Evolutionary conservation across 164 flowering plant species (phyloP).

Genomic region (Liquidambar formosana): DNA sequence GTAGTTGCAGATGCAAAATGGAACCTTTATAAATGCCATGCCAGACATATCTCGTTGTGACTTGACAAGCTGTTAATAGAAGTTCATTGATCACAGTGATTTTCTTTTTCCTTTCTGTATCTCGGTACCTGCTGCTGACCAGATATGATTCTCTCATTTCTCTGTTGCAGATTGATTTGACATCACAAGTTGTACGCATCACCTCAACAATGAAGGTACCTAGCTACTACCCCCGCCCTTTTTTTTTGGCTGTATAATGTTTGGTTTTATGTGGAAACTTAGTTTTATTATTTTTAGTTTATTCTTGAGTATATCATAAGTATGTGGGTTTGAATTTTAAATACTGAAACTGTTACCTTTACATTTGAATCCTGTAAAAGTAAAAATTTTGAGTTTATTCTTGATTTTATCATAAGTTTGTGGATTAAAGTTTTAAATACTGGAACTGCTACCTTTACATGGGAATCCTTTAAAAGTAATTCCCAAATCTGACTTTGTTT

Average conservation of each 20-base stretch:
- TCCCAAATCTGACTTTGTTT: neutral
- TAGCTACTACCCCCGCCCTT: neutral
- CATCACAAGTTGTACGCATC: conserved; percentile 70
- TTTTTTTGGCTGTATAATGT: neutral
- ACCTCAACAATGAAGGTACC: conserved; percentile 67
- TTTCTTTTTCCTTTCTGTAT: neutral
- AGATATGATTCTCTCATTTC: conserved; percentile 7
- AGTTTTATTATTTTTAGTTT: neutral
- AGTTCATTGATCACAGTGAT: neutral
- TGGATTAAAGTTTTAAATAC: too few relatives aligned
- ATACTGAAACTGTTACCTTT: too few relatives aligned
- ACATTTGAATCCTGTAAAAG: too few relatives aligned
- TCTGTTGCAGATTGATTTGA: conserved; percentile 73
- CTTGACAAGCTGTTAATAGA: neutral
- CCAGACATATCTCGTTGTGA: too few relatives aligned
- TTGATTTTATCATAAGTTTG: too few relatives aligned
- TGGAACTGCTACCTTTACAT: too few relatives aligned
- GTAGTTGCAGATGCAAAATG: neutral
- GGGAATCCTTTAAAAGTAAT: too few relatives aligned
- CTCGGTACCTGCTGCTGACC: neutral
- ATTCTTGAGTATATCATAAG: too few relatives aligned
- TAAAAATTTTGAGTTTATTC: neutral
- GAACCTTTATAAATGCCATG: neutral
- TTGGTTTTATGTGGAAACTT: neutral
- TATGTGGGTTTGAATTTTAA: too few relatives aligned